Conservation (phyloP, 2,329 filamentous ascomycete genomes). For the Exophiala bonariae region DNA sequence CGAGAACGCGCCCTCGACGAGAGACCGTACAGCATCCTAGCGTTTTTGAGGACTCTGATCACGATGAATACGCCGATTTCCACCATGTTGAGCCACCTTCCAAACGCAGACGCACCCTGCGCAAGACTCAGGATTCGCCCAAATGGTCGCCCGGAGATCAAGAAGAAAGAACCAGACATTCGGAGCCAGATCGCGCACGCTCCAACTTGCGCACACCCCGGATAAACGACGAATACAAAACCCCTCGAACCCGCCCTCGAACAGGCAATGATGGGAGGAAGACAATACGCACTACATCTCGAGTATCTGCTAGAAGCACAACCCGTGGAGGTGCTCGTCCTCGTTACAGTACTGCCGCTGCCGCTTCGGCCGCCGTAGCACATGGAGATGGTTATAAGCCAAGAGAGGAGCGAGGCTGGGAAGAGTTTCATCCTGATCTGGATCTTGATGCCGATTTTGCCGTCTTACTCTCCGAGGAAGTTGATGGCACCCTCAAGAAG, state of each 20-base stretch:
- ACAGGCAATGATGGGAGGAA: constrained; percentile 32
- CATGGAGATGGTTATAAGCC: constrained; percentile 97
- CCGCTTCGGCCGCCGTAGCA: constrained; percentile 81
- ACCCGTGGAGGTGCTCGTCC: constrained; percentile 46
- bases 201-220: constrained; percentile 45
- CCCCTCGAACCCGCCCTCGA: constrained; percentile 46
- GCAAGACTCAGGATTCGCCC: constrained; percentile 12
- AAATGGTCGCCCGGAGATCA: constrained; percentile 72
- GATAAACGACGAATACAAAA: constrained; percentile 52
- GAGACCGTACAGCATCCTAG: constrained; percentile 33
- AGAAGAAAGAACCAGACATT: constrained; percentile 80
- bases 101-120: constrained; percentile 69
- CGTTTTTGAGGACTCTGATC: constrained; percentile 29
- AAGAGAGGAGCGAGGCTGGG: constrained; percentile 93
- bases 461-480: constrained; percentile 77
- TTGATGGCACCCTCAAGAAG: constrained; percentile 68
- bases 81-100: constrained; percentile 58
- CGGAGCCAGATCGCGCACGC: constrained; percentile 61
- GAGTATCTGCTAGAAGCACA: constrained; percentile 25
- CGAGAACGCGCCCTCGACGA: constrained; percentile 29
- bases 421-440: constrained; percentile 94
- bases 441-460: constrained; percentile 82
- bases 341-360: constrained; percentile 79
- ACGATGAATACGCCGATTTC: constrained; percentile 31
- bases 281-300: constrained; percentile 16